Percentiles rank a stretch among this genome's conserved stretches.
Conservation (phyloP, 2,329 filamentous ascomycete species). For the Phialocephala sp. region DNA sequence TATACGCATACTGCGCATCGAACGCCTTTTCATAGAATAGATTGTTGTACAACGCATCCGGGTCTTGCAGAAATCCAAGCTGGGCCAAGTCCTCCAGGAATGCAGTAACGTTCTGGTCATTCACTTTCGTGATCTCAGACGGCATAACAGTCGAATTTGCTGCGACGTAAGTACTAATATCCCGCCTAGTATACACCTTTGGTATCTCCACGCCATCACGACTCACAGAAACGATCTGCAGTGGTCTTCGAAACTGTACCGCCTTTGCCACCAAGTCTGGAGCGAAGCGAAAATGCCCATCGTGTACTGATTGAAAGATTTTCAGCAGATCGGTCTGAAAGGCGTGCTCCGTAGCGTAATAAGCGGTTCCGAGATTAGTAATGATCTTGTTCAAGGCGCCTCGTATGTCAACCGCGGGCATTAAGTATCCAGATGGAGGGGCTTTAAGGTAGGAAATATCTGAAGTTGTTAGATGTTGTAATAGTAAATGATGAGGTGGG, state of each 20-base stretch:
- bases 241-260: conserved; percentile 54
- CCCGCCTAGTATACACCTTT: conserved; percentile 32
- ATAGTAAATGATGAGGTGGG: background rate
- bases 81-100: conserved; percentile 53
- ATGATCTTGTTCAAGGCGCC: conserved; percentile 47
- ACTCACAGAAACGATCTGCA: conserved; percentile 64
- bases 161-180: conserved; percentile 21
- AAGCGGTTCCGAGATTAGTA: conserved; percentile 24
- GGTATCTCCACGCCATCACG: conserved; percentile 61
- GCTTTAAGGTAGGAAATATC: conserved; percentile 48
- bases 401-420: conserved; percentile 46
- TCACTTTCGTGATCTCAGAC: conserved; percentile 59
- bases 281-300: conserved; percentile 66
- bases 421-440: conserved; percentile 56
- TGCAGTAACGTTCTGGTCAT: conserved; percentile 55
- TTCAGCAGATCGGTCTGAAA: conserved; percentile 60
- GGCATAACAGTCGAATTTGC: conserved; percentile 42
- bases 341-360: conserved; percentile 52
- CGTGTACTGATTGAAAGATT: conserved; percentile 60
- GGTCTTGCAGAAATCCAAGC: conserved; percentile 45
- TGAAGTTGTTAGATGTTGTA: conserved; percentile 6
- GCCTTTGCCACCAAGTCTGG: conserved; percentile 56
- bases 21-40: conserved; percentile 45
- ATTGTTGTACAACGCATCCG: conserved; percentile 48
- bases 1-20: conserved; percentile 29